Conservation (phyloP, 176 grass and related monocot species). For the Carex parvula region DNA sequence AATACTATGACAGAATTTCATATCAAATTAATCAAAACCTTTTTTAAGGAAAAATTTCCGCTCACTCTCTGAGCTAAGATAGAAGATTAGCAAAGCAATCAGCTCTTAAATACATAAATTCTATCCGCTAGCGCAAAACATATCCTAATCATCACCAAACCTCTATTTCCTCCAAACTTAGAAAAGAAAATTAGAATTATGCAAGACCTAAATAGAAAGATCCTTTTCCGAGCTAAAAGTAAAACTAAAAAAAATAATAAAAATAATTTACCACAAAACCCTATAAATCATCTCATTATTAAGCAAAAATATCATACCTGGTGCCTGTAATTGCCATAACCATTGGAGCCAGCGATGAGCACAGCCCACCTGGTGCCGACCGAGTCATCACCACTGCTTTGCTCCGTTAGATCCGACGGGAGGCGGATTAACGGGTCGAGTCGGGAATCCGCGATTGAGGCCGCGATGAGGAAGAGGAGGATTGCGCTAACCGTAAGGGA, state of each 20-base stretch:
- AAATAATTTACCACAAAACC: neutral
- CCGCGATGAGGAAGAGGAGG: slow-evolving; percentile 31
- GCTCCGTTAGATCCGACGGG: slow-evolving; percentile 50
- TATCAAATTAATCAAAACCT: neutral
- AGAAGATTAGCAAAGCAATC: neutral
- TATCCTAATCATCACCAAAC: neutral
- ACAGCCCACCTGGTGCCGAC: slow-evolving; percentile 79
- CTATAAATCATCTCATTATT: neutral
- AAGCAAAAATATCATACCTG: slow-evolving; percentile 38
- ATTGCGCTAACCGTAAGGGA: slow-evolving; percentile 24
- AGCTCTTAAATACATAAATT: neutral
- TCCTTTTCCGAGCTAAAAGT: neutral
- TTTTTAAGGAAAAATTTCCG: neutral
- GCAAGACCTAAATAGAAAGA: neutral
- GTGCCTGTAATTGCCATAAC: slow-evolving; percentile 91
- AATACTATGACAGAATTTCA: neutral
- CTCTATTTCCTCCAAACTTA: neutral
- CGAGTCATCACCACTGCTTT: slow-evolving; percentile 28
- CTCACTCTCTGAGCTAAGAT: neutral
- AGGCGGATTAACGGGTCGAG: slow-evolving; percentile 45
- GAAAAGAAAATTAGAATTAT: neutral
- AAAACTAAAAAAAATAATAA: neutral
- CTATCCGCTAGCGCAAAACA: neutral
- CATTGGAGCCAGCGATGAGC: slow-evolving; percentile 79
- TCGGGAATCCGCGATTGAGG: slow-evolving; percentile 21